phyloP scores from a whole-genome alignment of 441 rosid genomes.

The Codiaeum variegatum region DNA sequence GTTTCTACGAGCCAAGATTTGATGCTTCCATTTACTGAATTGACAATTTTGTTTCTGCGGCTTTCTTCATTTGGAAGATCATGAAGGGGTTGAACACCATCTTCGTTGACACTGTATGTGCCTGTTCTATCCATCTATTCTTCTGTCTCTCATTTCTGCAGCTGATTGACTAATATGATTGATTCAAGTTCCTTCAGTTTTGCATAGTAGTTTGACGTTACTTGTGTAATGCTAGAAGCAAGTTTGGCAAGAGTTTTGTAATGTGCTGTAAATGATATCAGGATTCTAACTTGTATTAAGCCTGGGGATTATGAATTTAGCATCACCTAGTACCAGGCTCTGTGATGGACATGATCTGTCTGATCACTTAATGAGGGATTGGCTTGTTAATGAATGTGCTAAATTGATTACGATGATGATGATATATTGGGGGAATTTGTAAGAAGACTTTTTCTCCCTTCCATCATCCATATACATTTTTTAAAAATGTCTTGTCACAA shows the following conservation, averaged over 20 bases:
- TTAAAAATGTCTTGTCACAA: slow-evolving; percentile 11
- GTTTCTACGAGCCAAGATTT: slow-evolving; percentile 95
- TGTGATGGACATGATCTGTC: slow-evolving; percentile 3
- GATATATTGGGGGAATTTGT: slow-evolving; percentile 22
- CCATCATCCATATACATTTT: slow-evolving; percentile 13
- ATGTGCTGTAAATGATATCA: slow-evolving; percentile 3
- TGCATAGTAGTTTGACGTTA: slow-evolving; percentile 9
- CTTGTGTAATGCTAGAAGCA: slow-evolving; percentile 17
- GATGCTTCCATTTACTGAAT: slow-evolving; percentile 58
- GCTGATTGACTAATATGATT: slow-evolving; percentile 16
- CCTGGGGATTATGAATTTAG: neutral
- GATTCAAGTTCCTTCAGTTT: slow-evolving; percentile 7
- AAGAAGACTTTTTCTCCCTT: slow-evolving; percentile 11
- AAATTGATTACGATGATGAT: slow-evolving; percentile 12
- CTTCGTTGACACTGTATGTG: slow-evolving; percentile 3
- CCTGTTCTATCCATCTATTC: neutral
- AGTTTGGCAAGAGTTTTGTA: slow-evolving; percentile 7
- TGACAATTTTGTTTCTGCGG: slow-evolving; percentile 2
- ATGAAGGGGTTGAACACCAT: neutral
- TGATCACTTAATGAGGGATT: slow-evolving; percentile 10
- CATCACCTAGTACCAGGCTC: neutral
- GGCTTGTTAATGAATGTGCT: slow-evolving; percentile 8
- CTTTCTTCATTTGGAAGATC: slow-evolving; percentile 1
- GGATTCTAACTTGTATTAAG: neutral
- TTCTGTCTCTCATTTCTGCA: neutral